These are phyloP conservation scores for Inga laurina DNA, from an alignment of 306 rosid species.

Conservation along the genomic window DNA sequence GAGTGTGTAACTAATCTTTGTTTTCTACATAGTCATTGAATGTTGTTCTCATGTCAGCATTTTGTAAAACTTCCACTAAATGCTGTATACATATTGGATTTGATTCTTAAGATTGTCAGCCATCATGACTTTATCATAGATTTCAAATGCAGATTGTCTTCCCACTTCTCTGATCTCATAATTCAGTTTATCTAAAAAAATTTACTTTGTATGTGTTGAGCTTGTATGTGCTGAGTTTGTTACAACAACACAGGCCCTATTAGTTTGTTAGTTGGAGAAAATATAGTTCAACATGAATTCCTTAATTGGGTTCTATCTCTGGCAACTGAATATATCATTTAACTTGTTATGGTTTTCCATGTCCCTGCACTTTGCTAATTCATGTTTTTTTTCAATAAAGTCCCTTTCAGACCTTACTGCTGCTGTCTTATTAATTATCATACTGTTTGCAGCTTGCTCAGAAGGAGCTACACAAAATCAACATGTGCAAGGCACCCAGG, in stretches of 20 bases:
- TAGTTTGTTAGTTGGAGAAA: conserved; percentile 24
- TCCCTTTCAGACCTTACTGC: conserved; percentile 30
- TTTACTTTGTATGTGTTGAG: background rate
- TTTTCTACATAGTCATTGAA: conserved; percentile 1
- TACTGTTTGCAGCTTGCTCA: conserved; percentile 84
- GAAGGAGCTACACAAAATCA: conserved; percentile 93
- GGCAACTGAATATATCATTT: background rate
- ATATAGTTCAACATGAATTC: background rate
- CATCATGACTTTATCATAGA: conserved; percentile 10
- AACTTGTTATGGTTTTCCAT: conserved; percentile 16
- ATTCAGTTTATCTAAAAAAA: background rate
- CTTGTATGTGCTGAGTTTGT: conserved; percentile 28
- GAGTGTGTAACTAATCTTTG: conserved; percentile 42
- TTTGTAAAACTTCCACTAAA: conserved; percentile 6
- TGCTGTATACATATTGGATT: conserved; percentile 5
- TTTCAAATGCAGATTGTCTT: conserved; percentile 17
- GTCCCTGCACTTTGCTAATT: background rate
- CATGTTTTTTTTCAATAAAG: background rate
- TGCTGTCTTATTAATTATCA: conserved; percentile 13
- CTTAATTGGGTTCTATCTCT: conserved; percentile 21
- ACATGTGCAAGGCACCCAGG: conserved; percentile 97
- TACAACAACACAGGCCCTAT: background rate
- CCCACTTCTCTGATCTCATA: background rate
- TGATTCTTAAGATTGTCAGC: conserved; percentile 17
- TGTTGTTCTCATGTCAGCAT: background rate